Conservation (phyloP, 2,329 filamentous ascomycete species). For the Pseudogymnoascus sp. region DNA sequence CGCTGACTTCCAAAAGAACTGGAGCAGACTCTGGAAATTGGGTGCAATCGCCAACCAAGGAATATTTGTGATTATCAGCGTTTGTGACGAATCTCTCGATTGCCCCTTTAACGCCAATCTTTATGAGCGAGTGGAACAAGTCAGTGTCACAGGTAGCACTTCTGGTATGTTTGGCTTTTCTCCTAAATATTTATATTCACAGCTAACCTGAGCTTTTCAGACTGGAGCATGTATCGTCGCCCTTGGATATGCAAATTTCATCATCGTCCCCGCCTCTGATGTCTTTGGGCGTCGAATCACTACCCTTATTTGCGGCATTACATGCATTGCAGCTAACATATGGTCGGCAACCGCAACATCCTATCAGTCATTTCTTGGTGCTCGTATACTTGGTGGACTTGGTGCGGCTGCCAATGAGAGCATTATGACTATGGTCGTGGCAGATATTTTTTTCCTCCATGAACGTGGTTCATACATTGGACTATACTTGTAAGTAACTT, state of each 20-base stretch:
- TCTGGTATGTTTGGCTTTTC: conserved; percentile 21
- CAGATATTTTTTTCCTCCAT: conserved; percentile 19
- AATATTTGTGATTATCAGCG: conserved; percentile 31
- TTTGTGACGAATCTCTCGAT: conserved; percentile 33
- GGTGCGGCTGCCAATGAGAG: conserved; percentile 30
- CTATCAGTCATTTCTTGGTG: conserved; percentile 28
- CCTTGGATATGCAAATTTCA: conserved; percentile 31
- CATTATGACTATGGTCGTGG: conserved; percentile 31
- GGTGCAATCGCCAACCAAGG: conserved; percentile 29
- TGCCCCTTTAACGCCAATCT: conserved; percentile 31
- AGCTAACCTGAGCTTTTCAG: not conserved
- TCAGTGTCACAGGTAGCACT: conserved; percentile 30
- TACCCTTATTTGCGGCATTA: conserved; percentile 26
- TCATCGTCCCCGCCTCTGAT: conserved; percentile 29
- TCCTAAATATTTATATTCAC: too few relatives aligned
- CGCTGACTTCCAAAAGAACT: conserved; percentile 24
- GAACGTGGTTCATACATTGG: not conserved
- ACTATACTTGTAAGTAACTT: not conserved
- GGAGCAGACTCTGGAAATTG: conserved; percentile 28
- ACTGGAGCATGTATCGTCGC: conserved; percentile 28
- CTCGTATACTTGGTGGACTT: conserved; percentile 28
- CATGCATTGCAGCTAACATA: conserved; percentile 28
- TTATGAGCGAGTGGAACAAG: conserved; percentile 30
- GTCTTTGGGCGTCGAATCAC: conserved; percentile 30
- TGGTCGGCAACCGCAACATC: conserved; percentile 29